Base-by-base conservation (phyloP, 1,284 basidiomycete genomes). In the Cerrena zonata region DNA sequence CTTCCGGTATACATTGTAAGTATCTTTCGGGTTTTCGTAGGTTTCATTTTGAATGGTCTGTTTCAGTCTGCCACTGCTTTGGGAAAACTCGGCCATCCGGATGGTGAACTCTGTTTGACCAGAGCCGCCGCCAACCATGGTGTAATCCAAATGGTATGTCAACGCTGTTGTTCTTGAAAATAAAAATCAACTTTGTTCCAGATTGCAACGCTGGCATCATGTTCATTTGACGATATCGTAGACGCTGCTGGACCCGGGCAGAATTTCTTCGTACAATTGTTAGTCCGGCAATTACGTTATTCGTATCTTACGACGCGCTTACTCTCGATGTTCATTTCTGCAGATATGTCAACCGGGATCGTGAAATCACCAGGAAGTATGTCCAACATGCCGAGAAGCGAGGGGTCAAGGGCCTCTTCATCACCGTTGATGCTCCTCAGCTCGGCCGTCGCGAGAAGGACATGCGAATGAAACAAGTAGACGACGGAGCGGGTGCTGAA, bases 381-480 rank as follows among this genome's bases (percentile, higher is more conserved):
- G 88, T 95, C 3, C 80, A 86, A 56, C 89, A 92, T 58, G 93
- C 93, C 2, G 89, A 91, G 64, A 70, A 79, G 55, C 78, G 90
- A 4, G 91, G 91, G 11, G 79, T 94, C 67, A 93, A 93, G 66
- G 87, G 74, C 4, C 71, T 94, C 10, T 94, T 94, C 69, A 91
- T 94, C 64, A 95, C 92, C 1, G 92, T 95, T 24, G 92, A 96
- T 65, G 92, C 93, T 2, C 93, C 93, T 3, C 92, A 94, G 61
- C 80, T 96, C 18, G 93, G 92, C 47, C 79, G 92, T 22, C 79
- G 92, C 51, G 91, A 94, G 67, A 90, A 65, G 82, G 94, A 97
- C 63, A 96, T 97, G 94, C 78, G 94, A 37, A 91, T 91, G 78
- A 95, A 94, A 67, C 94, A 94, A 56, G 92, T 63, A 30, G 64